phyloP scores from a whole-genome alignment of 2,329 filamentous ascomycete genomes.

The Delphinella strobiligena region DNA sequence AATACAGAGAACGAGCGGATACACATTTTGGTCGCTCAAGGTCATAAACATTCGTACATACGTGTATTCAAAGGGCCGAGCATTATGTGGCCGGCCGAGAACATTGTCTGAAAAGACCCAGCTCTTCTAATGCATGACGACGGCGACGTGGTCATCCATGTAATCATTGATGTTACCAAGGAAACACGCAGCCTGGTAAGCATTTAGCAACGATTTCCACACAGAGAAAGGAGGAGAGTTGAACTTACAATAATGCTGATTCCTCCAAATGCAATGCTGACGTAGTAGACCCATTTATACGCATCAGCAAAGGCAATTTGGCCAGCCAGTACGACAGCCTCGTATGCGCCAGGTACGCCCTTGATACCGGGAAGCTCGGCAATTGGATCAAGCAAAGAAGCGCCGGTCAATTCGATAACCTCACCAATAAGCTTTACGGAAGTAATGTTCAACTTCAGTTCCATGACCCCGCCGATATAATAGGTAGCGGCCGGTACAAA shows the following conservation, averaged over 20 bases:
- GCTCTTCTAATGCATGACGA: constrained; percentile 9
- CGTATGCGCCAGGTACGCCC: constrained; percentile 37
- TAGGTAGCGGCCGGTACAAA: constrained; percentile 33
- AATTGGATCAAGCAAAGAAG: constrained; percentile 39
- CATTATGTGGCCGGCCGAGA: no score
- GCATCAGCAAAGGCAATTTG: constrained; percentile 45
- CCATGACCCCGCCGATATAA: constrained; percentile 41
- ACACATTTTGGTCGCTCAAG: no score
- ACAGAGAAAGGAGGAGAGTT: neutral
- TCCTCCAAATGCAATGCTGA: constrained; percentile 49
- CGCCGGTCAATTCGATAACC: constrained; percentile 42
- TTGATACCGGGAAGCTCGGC: constrained; percentile 39
- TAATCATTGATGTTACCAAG: constrained; percentile 32
- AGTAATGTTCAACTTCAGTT: constrained; percentile 37
- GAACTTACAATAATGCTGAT: constrained; percentile 36
- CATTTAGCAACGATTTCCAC: no score
- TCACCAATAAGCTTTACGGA: constrained; percentile 33
- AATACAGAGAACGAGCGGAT: no score
- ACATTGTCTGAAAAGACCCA: neutral
- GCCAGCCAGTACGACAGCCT: constrained; percentile 43
- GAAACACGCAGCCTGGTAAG: constrained; percentile 34
- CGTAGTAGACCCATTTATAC: constrained; percentile 51
- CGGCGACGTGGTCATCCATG: constrained; percentile 17
- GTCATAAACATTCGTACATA: no score
- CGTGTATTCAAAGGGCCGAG: no score